Percentiles rank a stretch among this genome's conserved stretches.
These are phyloP conservation scores for Ensete glaucum DNA, from an alignment of 176 grass and related monocot species.

Conservation along the genomic window DNA sequence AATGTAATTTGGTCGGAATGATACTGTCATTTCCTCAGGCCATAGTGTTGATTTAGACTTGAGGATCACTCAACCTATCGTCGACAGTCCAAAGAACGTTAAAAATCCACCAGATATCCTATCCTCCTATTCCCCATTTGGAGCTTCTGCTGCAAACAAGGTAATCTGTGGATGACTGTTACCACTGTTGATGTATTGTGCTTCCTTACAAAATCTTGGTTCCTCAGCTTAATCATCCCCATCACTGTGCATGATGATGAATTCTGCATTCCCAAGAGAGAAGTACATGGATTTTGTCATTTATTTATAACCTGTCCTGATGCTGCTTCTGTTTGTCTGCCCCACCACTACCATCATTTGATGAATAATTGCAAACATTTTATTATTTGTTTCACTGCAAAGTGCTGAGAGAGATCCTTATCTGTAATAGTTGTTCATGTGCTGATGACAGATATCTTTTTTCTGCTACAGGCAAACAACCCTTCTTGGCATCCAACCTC, in stretches of 20 bases:
- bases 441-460: not conserved
- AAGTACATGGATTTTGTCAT: not conserved
- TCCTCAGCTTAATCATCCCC: not conserved
- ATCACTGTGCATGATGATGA: not conserved
- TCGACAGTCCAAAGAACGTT: slow-evolving; percentile 52
- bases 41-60: slow-evolving; percentile 70
- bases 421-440: not conserved
- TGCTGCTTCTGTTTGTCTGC: not conserved
- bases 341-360: not conserved
- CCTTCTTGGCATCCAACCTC: not conserved
- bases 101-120: slow-evolving; percentile 5
- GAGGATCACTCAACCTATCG: slow-evolving; percentile 77
- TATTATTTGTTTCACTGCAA: not conserved
- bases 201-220: not conserved
- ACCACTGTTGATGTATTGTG: not conserved
- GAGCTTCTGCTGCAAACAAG: not conserved
- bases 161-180: not conserved
- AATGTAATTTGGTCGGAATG: slow-evolving; percentile 8
- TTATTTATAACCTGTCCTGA: not conserved
- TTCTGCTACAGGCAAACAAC: not conserved
- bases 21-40: slow-evolving; percentile 15
- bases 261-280: too few relatives aligned
- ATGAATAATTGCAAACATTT: not conserved
- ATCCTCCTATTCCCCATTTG: not conserved
- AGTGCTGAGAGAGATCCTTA: not conserved